Conservation (phyloP, 345 rosid species). For the Clarkia xantiana region DNA sequence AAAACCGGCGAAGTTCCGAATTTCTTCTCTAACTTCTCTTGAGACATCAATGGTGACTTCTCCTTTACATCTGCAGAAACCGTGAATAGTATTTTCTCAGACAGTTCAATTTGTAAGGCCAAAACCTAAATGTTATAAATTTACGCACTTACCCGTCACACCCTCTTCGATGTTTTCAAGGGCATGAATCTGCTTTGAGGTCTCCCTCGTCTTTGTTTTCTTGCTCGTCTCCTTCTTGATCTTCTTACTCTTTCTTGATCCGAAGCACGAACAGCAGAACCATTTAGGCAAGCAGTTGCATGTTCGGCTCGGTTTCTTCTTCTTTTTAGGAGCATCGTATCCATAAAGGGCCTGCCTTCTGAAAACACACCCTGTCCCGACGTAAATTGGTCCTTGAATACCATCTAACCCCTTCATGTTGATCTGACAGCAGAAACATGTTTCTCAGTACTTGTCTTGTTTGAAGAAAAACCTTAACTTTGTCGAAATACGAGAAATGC, state of each 20-base stretch:
- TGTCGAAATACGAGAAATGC: slow-evolving; percentile 12
- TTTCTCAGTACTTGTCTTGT: background rate
- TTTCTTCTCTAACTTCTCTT: slow-evolving; percentile 70
- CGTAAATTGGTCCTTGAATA: slow-evolving; percentile 88
- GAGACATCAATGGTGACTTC: slow-evolving; percentile 38
- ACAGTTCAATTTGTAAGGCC: background rate
- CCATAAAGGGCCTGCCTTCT: slow-evolving; percentile 88
- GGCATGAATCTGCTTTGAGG: slow-evolving; percentile 81
- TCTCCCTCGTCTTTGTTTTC: slow-evolving; percentile 50
- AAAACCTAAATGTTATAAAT: no score
- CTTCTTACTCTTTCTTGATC: slow-evolving; percentile 60
- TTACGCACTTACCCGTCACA: slow-evolving; percentile 28
- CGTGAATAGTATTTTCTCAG: slow-evolving; percentile 1
- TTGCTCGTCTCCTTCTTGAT: slow-evolving; percentile 39
- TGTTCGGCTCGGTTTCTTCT: slow-evolving; percentile 74
- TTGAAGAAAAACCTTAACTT: background rate
- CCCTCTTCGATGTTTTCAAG: slow-evolving; percentile 71
- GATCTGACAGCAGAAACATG: slow-evolving; percentile 29
- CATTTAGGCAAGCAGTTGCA: slow-evolving; percentile 96
- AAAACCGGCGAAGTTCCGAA: slow-evolving; percentile 90
- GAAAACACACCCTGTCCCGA: slow-evolving; percentile 93
- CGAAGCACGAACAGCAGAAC: slow-evolving; percentile 54
- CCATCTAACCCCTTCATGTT: slow-evolving; percentile 97
- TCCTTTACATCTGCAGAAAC: slow-evolving; percentile 26
- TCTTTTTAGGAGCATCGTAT: slow-evolving; percentile 68